phyloP scores from a whole-genome alignment of 805 yeast genomes.

The Lipomyces orientalis region DNA sequence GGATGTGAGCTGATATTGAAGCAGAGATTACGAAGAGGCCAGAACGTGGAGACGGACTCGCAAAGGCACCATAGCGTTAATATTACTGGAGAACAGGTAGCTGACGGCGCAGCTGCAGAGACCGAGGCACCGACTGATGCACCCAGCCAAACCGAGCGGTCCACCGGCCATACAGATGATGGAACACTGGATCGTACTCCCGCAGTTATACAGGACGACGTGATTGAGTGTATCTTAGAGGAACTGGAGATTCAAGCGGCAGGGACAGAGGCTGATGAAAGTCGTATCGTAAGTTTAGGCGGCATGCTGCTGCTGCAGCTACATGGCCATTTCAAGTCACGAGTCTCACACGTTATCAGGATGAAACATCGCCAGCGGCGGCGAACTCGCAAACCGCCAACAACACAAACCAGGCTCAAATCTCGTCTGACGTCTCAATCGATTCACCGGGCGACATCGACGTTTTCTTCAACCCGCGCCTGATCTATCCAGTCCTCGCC shows the following conservation, averaged over 20 bases:
- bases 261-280: background rate
- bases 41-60: background rate
- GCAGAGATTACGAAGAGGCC: background rate
- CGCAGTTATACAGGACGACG: background rate
- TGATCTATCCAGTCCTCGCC: conserved; percentile 13
- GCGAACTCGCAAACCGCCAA: background rate
- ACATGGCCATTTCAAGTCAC: background rate
- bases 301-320: background rate
- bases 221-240: background rate
- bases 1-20: background rate
- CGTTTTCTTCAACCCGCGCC: background rate
- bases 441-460: background rate
- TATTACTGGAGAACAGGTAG: background rate
- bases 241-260: background rate
- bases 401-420: background rate
- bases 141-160: background rate
- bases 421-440: background rate
- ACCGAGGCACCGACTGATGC: background rate
- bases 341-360: background rate
- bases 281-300: background rate
- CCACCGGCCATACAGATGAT: background rate
- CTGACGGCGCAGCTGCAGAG: background rate
- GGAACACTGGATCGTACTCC: background rate
- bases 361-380: background rate
- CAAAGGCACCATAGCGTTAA: background rate